phyloP scores from a whole-genome alignment of 441 rosid species.

The Codiaeum variegatum region DNA sequence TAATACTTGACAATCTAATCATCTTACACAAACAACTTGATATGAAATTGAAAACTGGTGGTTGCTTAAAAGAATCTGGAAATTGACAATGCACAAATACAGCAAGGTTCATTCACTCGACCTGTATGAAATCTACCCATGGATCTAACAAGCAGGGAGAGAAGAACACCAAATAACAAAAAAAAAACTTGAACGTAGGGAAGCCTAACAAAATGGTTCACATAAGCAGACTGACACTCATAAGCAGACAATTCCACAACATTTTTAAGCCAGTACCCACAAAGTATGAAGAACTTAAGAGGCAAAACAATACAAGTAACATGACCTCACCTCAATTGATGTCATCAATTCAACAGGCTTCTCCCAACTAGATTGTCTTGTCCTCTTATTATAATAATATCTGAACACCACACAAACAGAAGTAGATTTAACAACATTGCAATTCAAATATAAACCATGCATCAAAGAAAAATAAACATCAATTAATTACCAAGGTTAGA shows the following conservation, averaged over 20 bases:
- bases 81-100: conserved; percentile 11
- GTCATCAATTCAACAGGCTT: conserved; percentile 93
- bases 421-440: conserved; percentile 7
- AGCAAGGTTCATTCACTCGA: conserved; percentile 14
- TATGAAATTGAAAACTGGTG: conserved; percentile 13
- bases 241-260: background rate
- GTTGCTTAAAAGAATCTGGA: conserved; percentile 19
- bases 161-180: conserved; percentile 8
- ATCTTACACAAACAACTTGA: background rate
- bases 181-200: conserved; percentile 5
- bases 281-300: conserved; percentile 20
- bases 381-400: conserved; percentile 87
- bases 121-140: conserved; percentile 13
- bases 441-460: conserved; percentile 11
- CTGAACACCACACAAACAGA: conserved; percentile 36
- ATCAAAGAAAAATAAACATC: conserved; percentile 1
- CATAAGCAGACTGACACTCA: conserved; percentile 10
- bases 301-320: conserved; percentile 14
- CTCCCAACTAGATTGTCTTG: conserved; percentile 93
- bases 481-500: background rate
- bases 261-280: conserved; percentile 3
- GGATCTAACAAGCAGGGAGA: conserved; percentile 11
- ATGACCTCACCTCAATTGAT: conserved; percentile 71
- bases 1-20: background rate
- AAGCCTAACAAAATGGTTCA: background rate